A percentile compares a stretch with the other conserved stretches of the same genome.
Evolutionary conservation across 306 rosid genomes (phyloP).

Genomic region (Gillenia trifoliata): DNA sequence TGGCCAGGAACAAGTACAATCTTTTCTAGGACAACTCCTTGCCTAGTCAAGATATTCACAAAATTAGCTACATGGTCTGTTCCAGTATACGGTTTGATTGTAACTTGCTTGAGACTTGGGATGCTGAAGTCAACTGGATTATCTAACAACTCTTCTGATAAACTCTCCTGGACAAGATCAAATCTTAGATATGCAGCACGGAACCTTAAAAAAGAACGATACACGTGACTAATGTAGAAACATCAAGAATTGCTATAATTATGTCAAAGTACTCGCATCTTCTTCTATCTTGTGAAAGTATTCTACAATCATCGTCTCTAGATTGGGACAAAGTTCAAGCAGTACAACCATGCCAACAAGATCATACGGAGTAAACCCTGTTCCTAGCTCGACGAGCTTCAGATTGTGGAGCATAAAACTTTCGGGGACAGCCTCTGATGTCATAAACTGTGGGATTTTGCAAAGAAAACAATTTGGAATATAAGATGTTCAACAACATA

Average conservation of each 20-base stretch:
- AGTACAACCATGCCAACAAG: conserved; percentile 10
- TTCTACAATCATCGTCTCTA: background rate
- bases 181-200: background rate
- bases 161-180: background rate
- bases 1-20: background rate
- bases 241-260: background rate
- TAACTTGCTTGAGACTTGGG: conserved; percentile 10
- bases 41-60: background rate
- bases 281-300: background rate
- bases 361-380: conserved; percentile 2
- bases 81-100: background rate
- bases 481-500: background rate
- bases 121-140: background rate
- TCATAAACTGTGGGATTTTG: background rate
- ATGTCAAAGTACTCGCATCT: conserved; percentile 1
- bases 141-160: background rate
- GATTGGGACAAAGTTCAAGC: conserved; percentile 4
- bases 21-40: background rate
- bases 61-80: background rate
- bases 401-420: conserved; percentile 6
- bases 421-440: background rate
- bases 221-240: background rate
- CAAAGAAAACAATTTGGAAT: background rate
- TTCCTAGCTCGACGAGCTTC: background rate
- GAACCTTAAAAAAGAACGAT: background rate